A percentile compares a stretch with the other conserved stretches of the same genome.
These are phyloP conservation scores for Selenicereus undatus DNA, from an alignment of 148 eudicot genomes.

Conservation along the genomic window DNA sequence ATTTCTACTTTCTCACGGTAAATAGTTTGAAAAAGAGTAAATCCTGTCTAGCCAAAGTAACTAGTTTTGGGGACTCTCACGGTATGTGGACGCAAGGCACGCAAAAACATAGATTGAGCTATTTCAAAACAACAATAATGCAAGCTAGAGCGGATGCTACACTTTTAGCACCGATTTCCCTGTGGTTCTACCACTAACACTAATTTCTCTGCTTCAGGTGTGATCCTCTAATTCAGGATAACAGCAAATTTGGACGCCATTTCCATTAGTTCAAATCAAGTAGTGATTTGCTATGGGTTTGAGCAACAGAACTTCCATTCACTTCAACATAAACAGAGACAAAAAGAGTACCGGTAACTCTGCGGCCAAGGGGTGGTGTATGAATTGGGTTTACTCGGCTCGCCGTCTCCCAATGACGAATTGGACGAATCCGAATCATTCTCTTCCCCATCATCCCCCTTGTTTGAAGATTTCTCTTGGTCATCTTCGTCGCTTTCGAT, in stretches of 20 bases:
- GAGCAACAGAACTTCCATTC: background rate
- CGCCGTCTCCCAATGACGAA: conserved; percentile 38
- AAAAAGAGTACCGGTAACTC: conserved; percentile 66
- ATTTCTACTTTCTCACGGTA: too few species aligned
- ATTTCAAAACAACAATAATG: background rate
- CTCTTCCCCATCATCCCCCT: conserved; percentile 41
- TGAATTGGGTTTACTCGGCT: conserved; percentile 55
- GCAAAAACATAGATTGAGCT: background rate
- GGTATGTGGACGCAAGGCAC: too few species aligned
- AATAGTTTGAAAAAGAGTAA: too few species aligned
- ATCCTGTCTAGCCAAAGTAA: too few species aligned
- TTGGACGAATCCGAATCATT: conserved; percentile 57
- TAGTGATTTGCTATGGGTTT: background rate
- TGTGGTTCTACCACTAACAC: background rate
- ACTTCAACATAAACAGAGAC: background rate
- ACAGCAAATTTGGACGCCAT: background rate
- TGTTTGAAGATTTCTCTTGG: conserved; percentile 30
- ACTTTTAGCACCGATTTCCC: background rate
- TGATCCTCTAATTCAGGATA: background rate
- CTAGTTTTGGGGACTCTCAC: too few species aligned
- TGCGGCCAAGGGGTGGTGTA: conserved; percentile 76
- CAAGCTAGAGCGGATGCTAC: background rate
- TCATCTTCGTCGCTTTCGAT: conserved; percentile 84
- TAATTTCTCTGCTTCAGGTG: background rate
- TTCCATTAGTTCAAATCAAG: background rate